These are phyloP conservation scores for Stagonosporopsis tanaceti DNA, from an alignment of 2,329 filamentous ascomycete genomes.

Conservation along the genomic window DNA sequence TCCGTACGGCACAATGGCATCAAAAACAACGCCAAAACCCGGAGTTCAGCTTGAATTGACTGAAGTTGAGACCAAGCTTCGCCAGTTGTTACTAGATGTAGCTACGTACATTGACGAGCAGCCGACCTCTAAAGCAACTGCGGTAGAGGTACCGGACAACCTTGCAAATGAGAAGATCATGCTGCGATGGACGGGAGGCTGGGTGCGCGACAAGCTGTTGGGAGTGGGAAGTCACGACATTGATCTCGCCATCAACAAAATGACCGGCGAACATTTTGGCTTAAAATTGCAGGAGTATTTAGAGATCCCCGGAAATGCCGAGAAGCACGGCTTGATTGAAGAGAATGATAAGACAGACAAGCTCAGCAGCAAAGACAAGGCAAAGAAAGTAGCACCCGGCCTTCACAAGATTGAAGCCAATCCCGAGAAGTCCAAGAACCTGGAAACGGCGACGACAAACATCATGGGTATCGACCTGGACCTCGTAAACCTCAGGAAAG, in stretches of 20 bases:
- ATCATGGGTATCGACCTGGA: constrained; percentile 90
- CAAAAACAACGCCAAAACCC: constrained; percentile 21
- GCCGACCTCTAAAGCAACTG: constrained; percentile 43
- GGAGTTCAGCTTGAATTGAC: constrained; percentile 65
- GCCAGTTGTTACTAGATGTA: constrained; percentile 82
- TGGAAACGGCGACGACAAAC: constrained; percentile 87
- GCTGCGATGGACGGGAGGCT: constrained; percentile 83
- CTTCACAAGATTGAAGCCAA: constrained; percentile 91
- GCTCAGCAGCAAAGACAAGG: constrained; percentile 52
- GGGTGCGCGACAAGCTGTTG: constrained; percentile 86
- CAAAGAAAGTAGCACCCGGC: constrained; percentile 69
- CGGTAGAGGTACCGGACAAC: constrained; percentile 53
- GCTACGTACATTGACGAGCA: constrained; percentile 69
- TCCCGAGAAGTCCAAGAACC: constrained; percentile 94
- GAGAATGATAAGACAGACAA: constrained; percentile 50
- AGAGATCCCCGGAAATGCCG: constrained; percentile 64
- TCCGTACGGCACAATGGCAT: constrained; percentile 42
- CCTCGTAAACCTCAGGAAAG: constrained; percentile 91
- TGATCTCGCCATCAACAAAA: constrained; percentile 83
- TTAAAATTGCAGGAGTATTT: constrained; percentile 73
- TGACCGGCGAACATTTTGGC: constrained; percentile 83
- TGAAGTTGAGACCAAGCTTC: constrained; percentile 74
- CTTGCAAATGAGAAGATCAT: constrained; percentile 59
- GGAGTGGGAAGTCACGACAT: constrained; percentile 79
- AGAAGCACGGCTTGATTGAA: constrained; percentile 64